Evolutionary conservation across 1,284 basidiomycete genomes (phyloP).

Genomic region (Malassezia brasiliensis): DNA sequence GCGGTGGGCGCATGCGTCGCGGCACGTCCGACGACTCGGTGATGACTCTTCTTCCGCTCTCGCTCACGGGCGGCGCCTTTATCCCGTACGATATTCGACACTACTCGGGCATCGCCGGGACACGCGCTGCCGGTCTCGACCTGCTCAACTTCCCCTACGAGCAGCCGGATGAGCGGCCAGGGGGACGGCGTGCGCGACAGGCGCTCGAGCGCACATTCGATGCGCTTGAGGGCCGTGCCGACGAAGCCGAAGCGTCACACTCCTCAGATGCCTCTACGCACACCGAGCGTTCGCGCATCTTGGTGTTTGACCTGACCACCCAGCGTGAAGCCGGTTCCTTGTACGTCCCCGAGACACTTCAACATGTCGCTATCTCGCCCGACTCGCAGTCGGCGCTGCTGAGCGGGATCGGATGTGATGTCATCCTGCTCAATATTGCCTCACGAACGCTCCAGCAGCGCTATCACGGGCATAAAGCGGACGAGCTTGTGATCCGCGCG

Average conservation of each 20-base stretch:
- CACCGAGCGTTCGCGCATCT: background rate
- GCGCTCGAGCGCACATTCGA: background rate
- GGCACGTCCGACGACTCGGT: background rate
- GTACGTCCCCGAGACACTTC: constrained; percentile 61
- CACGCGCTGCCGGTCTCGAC: background rate
- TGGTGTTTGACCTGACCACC: background rate
- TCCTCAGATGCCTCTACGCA: background rate
- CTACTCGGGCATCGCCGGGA: background rate
- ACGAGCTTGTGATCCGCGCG: constrained; percentile 68
- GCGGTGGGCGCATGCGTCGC: background rate
- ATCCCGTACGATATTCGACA: constrained; percentile 1
- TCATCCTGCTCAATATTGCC: constrained; percentile 73
- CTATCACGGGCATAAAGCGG: constrained; percentile 30
- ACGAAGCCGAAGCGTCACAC: background rate
- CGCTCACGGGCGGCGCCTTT: background rate
- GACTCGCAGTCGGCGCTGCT: constrained; percentile 80
- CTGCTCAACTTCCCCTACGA: background rate
- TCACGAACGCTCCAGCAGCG: constrained; percentile 56
- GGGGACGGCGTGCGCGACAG: background rate
- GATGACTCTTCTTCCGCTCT: background rate
- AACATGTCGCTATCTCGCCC: constrained; percentile 58
- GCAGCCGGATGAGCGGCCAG: background rate
- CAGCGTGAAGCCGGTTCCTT: constrained; percentile 54
- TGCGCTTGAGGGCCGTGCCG: background rate
- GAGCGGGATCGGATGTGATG: constrained; percentile 59